Evolutionary conservation across 441 rosid genomes (phyloP).

Genomic region (Rhodomyrtus psidioides): DNA sequence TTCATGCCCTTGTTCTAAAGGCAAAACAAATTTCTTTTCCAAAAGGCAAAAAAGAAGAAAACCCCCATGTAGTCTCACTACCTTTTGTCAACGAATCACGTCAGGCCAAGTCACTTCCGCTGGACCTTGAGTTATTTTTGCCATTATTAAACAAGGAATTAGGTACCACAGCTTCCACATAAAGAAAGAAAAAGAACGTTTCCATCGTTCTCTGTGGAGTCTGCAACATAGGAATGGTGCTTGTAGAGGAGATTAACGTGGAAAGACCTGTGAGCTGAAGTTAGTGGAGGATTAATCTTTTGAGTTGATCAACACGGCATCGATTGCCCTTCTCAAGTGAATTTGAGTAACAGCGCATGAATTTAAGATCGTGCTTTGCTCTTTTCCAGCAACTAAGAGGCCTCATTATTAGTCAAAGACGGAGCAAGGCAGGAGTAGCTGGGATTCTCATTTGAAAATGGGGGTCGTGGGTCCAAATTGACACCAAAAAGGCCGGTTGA

Average conservation of each 20-base stretch:
- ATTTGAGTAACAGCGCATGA: background rate
- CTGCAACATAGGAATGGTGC: background rate
- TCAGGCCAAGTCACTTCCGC: slow-evolving; percentile 4
- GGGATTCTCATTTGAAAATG: background rate
- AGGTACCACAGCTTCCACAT: background rate
- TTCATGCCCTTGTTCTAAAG: slow-evolving; percentile 4
- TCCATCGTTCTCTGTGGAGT: background rate
- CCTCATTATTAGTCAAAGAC: background rate
- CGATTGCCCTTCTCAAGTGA: background rate
- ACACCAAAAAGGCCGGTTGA: slow-evolving; percentile 17
- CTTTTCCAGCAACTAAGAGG: slow-evolving; percentile 2
- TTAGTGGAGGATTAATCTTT: background rate
- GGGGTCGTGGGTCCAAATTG: slow-evolving; percentile 25
- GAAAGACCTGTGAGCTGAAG: background rate
- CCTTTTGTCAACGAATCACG: slow-evolving; percentile 20
- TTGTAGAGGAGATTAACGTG: background rate
- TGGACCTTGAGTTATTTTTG: background rate
- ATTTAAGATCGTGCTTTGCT: background rate
- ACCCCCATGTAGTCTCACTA: background rate
- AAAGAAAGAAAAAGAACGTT: background rate
- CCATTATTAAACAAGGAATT: background rate
- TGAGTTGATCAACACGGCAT: background rate
- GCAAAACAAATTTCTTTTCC: slow-evolving; percentile 10
- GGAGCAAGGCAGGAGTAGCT: background rate
- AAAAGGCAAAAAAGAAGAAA: background rate